A percentile compares a stretch with the other conserved stretches of the same genome.
phyloP scores from a whole-genome alignment of 305 asterid species.

The Fraxinus baroniana region DNA sequence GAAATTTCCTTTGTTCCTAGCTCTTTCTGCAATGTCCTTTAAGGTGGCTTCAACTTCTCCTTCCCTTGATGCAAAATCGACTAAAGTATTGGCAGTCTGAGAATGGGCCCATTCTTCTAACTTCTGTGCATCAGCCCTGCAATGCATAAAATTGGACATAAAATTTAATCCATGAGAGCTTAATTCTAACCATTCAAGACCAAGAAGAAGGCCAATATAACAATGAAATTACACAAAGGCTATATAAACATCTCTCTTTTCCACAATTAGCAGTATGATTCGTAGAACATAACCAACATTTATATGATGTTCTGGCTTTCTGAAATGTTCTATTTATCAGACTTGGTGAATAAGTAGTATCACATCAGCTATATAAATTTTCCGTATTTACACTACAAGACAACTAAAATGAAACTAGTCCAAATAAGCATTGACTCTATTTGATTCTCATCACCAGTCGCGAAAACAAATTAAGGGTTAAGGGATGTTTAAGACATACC shows the following conservation, averaged over 20 bases:
- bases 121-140: conserved; percentile 82
- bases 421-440: neutral
- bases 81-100: conserved; percentile 67
- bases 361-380: conserved; percentile 1
- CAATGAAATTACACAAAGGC: neutral
- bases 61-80: conserved; percentile 73
- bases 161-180: neutral
- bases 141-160: neutral
- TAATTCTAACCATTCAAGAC: neutral
- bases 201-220: neutral
- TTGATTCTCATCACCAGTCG: neutral
- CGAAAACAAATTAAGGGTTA: neutral
- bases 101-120: conserved; percentile 89
- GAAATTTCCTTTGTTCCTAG: conserved; percentile 64
- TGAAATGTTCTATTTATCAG: neutral
- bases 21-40: conserved; percentile 86
- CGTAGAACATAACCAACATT: neutral
- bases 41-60: conserved; percentile 76
- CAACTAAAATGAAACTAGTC: neutral
- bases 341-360: neutral
- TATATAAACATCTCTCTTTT: neutral
- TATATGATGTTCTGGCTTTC: neutral
- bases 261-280: neutral
- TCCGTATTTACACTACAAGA: neutral
- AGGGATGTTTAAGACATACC: conserved; percentile 41